Conservation (phyloP, 441 rosid genomes). For the Lepidium campestre region DNA sequence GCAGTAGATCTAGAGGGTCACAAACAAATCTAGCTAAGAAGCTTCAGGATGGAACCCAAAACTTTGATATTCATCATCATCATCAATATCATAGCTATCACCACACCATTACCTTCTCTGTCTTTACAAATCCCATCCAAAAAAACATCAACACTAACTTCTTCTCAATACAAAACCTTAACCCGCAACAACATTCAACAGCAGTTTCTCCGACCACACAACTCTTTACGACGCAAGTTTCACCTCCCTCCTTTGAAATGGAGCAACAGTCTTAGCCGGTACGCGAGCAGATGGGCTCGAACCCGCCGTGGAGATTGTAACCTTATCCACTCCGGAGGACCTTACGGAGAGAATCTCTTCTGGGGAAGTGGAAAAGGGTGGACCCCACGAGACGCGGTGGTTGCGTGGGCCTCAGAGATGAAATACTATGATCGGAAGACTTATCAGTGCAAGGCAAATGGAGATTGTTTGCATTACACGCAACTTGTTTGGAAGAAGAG, state of each 20-base stretch:
- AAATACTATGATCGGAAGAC: constrained; percentile 30
- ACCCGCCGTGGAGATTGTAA: constrained; percentile 38
- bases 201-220: constrained; percentile 41
- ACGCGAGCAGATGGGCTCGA: constrained; percentile 38
- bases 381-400: constrained; percentile 39
- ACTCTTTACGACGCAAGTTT: constrained; percentile 34
- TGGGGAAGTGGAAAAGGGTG: constrained; percentile 57
- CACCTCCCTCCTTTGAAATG: constrained; percentile 50
- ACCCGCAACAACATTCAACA: constrained; percentile 14
- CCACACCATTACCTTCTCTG: constrained; percentile 4
- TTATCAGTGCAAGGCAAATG: constrained; percentile 31
- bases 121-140: background rate
- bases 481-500: constrained; percentile 59
- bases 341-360: constrained; percentile 53
- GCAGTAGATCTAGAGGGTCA: constrained; percentile 18
- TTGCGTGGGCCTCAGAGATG: constrained; percentile 45
- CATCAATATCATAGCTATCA: background rate
- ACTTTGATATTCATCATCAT: background rate
- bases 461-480: constrained; percentile 52
- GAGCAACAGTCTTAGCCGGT: constrained; percentile 45
- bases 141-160: background rate
- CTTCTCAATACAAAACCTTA: constrained; percentile 10
- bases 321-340: constrained; percentile 40
- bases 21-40: constrained; percentile 14
- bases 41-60: constrained; percentile 19